Evolutionary conservation across 164 flowering plant species (phyloP).

Genomic region (Hamamelis virginiana): DNA sequence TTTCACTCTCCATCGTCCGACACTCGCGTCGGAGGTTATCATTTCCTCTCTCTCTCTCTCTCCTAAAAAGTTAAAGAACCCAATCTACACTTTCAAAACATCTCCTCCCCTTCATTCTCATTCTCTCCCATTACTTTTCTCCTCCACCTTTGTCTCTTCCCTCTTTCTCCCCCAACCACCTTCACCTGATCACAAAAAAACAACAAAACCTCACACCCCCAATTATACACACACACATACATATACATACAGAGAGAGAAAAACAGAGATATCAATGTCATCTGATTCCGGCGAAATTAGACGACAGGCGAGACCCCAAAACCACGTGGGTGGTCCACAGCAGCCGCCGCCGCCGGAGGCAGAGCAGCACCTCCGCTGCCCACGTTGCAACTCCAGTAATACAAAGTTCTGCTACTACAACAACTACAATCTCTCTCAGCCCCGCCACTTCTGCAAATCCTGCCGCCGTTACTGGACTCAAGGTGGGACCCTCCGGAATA

Average conservation of each 20-base stretch:
- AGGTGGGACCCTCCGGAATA: slow-evolving; percentile 68
- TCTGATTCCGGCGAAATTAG: slow-evolving; percentile 32
- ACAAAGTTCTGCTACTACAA: slow-evolving; percentile 81
- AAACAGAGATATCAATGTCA: too few species aligned
- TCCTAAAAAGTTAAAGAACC: not conserved
- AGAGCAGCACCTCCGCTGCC: slow-evolving; percentile 51
- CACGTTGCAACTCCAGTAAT: slow-evolving; percentile 60
- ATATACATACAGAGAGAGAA: not conserved
- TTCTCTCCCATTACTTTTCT: not conserved
- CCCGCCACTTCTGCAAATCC: slow-evolving; percentile 65
- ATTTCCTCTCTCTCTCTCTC: not conserved
- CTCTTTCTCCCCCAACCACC: too few species aligned
- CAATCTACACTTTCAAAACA: not conserved
- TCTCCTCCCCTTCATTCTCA: not conserved
- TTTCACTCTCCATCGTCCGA: not conserved
- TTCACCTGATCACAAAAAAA: too few species aligned
- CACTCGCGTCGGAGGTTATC: not conserved
- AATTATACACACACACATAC: too few species aligned
- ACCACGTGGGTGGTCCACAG: slow-evolving; percentile 1
- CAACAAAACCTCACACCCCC: too few species aligned
- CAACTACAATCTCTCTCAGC: slow-evolving; percentile 72
- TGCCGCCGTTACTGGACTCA: slow-evolving; percentile 76
- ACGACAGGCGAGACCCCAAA: slow-evolving; percentile 7
- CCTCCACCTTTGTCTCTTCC: too few species aligned
- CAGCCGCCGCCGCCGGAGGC: slow-evolving; percentile 26